Base-by-base conservation (phyloP, 2,329 filamentous ascomycete species). In the Colletotrichum orbiculare region DNA sequence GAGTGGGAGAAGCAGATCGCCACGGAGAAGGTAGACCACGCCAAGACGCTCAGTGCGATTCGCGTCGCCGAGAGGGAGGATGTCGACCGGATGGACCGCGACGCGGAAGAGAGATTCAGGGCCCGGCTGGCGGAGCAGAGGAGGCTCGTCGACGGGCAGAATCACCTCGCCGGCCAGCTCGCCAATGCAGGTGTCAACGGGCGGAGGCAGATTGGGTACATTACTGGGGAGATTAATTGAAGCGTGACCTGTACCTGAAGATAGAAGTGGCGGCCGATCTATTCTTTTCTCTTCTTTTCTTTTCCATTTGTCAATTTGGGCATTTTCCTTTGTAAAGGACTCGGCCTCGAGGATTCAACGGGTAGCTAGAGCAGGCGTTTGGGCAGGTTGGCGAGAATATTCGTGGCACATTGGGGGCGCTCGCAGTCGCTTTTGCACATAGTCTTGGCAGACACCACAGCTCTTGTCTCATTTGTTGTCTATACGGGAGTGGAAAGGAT, bases 201-300 rank as follows among this genome's bases (percentile, higher is more conserved):
- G 46, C 74, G 82, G 69, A 78, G 81, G 67, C 83, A 86, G 76
- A 83, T 87, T 76, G 85, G 85, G n/a, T 87, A 81, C 68, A 79
- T 88, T 38, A 82, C 82, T 49, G 80, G 79, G 52, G 85, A 87
- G 75, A 63, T 86, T 71, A 80, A 81, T 66, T 83, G 25, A 25
- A 5, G 25, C 4, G 25, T 25, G 25, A 25, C 25, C 3, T 25
- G 25, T 25, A 25, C 25, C 25, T 25, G 25, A 25, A 25, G 25
- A 4, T 25, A 25, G 25, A 25, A 71, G 71, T 45, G 6, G 17
- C 38, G 4, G 9, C 2, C 1, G 37, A 9, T 41, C 9, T 25
- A 3, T 46, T 39, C 11, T 43, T 46, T 17, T 54, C 35, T 38
- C 17, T 48, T 25, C 13, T 48, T 39, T 48, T 42, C 42, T 43